Percentiles rank a stretch among this genome's conserved stretches.
These are phyloP conservation scores for Panicum miliaceum DNA, from an alignment of 176 grass and related monocot species.

Conservation along the genomic window DNA sequence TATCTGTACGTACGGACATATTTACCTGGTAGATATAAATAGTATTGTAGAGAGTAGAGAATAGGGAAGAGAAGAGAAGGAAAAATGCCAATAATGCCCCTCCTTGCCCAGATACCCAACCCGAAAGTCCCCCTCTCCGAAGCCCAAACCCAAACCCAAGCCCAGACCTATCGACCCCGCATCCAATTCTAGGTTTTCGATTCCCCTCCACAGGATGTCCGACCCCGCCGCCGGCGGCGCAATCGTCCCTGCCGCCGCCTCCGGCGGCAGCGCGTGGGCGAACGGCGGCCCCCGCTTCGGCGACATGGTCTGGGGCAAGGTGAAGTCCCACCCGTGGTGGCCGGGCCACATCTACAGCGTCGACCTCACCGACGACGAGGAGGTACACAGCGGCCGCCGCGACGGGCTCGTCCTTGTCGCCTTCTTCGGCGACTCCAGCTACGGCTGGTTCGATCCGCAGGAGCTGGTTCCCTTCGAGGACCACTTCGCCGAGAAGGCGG, in stretches of 20 bases:
- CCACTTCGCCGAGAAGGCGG: constrained; percentile 60
- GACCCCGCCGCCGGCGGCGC: constrained; percentile 37
- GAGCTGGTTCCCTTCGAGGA: constrained; percentile 80
- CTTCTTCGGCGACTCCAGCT: constrained; percentile 96
- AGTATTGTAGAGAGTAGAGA: too few relatives aligned
- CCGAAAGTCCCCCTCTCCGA: neutral
- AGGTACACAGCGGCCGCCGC: constrained; percentile 54
- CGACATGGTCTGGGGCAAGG: constrained; percentile 98
- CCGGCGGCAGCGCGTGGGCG: constrained; percentile 5
- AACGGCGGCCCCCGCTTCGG: constrained; percentile 51
- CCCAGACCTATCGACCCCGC: neutral
- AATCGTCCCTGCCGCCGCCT: constrained; percentile 19
- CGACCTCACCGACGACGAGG: constrained; percentile 55
- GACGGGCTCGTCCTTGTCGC: constrained; percentile 80
- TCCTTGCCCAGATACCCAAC: neutral
- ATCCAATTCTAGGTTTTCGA: constrained; percentile 52
- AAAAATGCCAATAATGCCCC: constrained; percentile 3
- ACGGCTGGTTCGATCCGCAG: constrained; percentile 90
- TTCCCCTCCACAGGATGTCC: constrained; percentile 50
- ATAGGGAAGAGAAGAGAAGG: too few relatives aligned
- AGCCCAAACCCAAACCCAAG: constrained; percentile 40
- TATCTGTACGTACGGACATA: too few relatives aligned
- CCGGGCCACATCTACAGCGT: constrained; percentile 85
- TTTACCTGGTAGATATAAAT: too few relatives aligned
- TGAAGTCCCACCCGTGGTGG: constrained; percentile 99